phyloP scores from a whole-genome alignment of 306 rosid genomes.

The Vigna radiata region DNA sequence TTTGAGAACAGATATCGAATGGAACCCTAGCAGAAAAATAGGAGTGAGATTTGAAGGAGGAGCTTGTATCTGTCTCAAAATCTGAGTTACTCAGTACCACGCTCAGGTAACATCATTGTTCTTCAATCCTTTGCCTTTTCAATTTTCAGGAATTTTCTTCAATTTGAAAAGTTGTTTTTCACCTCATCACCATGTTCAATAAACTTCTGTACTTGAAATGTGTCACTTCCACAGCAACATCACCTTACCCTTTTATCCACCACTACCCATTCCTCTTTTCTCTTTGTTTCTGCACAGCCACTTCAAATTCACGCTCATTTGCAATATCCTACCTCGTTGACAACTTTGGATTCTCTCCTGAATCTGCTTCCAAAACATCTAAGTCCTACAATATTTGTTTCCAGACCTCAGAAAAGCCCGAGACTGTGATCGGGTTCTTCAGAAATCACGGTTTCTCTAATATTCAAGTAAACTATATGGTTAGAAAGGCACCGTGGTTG shows the following conservation, averaged over 20 bases:
- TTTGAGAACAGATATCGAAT: no score
- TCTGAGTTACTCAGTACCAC: background rate
- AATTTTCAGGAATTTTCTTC: background rate
- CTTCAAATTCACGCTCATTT: conserved; percentile 21
- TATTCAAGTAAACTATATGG: background rate
- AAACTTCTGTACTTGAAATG: background rate
- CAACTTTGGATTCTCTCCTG: conserved; percentile 38
- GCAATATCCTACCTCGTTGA: conserved; percentile 49
- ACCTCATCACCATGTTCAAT: background rate
- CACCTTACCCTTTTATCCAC: background rate
- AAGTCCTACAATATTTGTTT: background rate
- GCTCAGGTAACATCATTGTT: background rate
- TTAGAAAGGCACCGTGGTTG: background rate
- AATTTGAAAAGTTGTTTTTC: background rate
- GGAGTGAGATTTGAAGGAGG: background rate
- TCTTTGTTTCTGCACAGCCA: background rate
- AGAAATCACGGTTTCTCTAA: conserved; percentile 11
- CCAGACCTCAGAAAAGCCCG: background rate
- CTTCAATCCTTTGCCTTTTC: background rate
- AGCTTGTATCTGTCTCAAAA: background rate
- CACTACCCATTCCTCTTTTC: background rate
- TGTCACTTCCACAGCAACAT: background rate
- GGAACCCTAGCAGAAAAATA: no score
- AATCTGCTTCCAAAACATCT: conserved; percentile 34
- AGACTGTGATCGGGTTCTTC: background rate